These are phyloP conservation scores for Nicotiana tabacum DNA, from an alignment of 257 asterid genomes.

Conservation along the genomic window DNA sequence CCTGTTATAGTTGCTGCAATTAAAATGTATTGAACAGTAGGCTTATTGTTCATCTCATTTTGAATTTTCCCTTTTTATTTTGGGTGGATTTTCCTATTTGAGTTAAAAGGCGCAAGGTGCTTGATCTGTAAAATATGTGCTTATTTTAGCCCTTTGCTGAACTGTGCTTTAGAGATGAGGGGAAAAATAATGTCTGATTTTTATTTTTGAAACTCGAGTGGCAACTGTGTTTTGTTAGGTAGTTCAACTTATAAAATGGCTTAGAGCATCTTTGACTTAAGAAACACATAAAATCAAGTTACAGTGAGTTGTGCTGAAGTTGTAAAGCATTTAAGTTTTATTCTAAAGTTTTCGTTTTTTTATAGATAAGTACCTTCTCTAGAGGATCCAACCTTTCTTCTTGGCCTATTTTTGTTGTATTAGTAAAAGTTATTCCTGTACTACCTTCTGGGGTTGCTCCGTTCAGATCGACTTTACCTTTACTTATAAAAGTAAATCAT, in stretches of 20 bases:
- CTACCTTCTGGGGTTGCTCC: not conserved
- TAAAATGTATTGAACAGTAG: not conserved
- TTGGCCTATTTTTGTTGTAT: not conserved
- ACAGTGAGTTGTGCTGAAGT: not conserved
- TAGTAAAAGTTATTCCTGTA: not conserved
- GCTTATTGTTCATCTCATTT: not conserved
- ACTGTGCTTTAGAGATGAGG: not conserved
- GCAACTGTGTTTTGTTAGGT: not conserved
- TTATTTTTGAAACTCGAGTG: not conserved
- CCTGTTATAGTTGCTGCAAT: not conserved
- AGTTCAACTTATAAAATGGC: not conserved
- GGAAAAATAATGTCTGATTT: not conserved
- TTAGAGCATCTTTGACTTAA: not conserved
- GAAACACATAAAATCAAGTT: not conserved
- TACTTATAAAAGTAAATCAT: not conserved
- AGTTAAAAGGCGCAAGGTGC: not conserved
- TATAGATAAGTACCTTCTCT: not conserved
- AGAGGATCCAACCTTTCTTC: not conserved
- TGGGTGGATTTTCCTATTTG: not conserved
- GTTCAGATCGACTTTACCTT: not conserved
- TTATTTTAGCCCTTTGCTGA: not conserved
- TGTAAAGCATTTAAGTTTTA: not conserved
- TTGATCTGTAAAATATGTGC: not conserved
- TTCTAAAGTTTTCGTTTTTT: not conserved
- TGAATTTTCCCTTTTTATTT: not conserved